These are phyloP conservation scores for Penicillium canescens DNA, from an alignment of 495 filamentous ascomycete genomes.

Conservation along the genomic window DNA sequence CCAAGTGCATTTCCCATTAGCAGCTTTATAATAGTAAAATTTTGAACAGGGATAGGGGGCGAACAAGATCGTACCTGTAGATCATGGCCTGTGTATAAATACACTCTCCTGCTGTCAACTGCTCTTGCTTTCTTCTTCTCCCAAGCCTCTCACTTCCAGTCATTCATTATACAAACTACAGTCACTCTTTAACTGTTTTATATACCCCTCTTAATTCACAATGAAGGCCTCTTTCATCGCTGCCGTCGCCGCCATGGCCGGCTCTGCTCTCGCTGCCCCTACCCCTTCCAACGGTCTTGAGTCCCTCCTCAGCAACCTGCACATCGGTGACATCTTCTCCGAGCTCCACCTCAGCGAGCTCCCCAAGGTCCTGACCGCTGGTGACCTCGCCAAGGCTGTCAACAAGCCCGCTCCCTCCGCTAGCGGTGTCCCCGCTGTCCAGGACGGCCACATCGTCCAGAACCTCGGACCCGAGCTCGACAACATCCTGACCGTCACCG, in stretches of 20 bases:
- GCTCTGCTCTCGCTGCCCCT: constrained; percentile 35
- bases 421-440: constrained; percentile 28
- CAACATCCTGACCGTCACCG: constrained; percentile 32
- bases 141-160: constrained; percentile 12
- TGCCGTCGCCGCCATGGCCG: constrained; percentile 34
- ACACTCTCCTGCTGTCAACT: constrained; percentile 13
- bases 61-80: constrained; percentile 4
- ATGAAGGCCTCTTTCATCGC: constrained; percentile 41
- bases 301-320: constrained; percentile 16
- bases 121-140: constrained; percentile 14
- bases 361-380: constrained; percentile 23
- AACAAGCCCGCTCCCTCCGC: constrained; percentile 11
- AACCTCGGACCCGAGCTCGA: constrained; percentile 29
- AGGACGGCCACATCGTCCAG: constrained; percentile 35
- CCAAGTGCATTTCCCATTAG: constrained; percentile 2
- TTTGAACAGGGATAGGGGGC: not conserved
- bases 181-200: constrained; percentile 32
- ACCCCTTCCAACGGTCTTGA: constrained; percentile 12
- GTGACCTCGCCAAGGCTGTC: constrained; percentile 24
- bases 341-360: constrained; percentile 21
- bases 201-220: constrained; percentile 26
- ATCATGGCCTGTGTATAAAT: constrained; percentile 14
- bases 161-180: constrained; percentile 29
- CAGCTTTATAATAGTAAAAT: not conserved
- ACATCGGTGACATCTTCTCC: constrained; percentile 22